Evolutionary conservation across 176 grass and related monocot species (phyloP), one percentile per base, ranked within the genome.

Genomic region (Lolium multiflorum): DNA sequence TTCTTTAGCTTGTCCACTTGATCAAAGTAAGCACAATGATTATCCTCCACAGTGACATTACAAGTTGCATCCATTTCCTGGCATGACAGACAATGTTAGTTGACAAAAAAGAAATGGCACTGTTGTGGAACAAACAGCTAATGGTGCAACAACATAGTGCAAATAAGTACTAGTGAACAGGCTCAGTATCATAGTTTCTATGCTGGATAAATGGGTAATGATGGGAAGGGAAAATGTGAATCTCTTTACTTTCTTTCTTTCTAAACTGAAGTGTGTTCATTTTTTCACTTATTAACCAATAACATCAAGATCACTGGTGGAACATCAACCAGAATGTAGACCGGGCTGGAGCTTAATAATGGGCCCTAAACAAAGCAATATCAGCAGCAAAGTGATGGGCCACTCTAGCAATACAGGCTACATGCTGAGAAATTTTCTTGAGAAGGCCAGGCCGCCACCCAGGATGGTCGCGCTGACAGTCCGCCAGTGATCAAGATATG

Each of bases 61-160:
- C 91, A 98, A 48, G 97, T 98, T 41, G 90, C 37, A 57, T 96
- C 85, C 90, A 91, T 94, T 87, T 83, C 89, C 97, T 98, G 69
- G 71, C 3, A 80, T 66, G 38, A 89, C 55, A 59, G 50, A 82
- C 38, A 87, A 20, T 60, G 3, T 78, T 49, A 66, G 52, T 74
- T 46, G 21, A 75, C 14, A 85, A 80, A 67, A 67, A 77, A 15
- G 31, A 20, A 35, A 80, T 20, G 51, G 31, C 24, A 76, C 11
- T 47, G 65, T 59, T 57, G 41, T 31, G 84, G 5, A 76, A 81
- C 25, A 71, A 60, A 86, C 16, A 21, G 37, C 5, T 25, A 77
- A 85, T 9, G 12, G 37, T 35, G 71, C 49, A 28, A 67, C 52
- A 60, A 73, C 21, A 84, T 74, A 74, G 54, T 61, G 71, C 37